A percentile compares a stretch with the other conserved stretches of the same genome.
These are phyloP conservation scores for Candida chauliodis DNA, from an alignment of 805 yeast genomes.

Conservation along the genomic window DNA sequence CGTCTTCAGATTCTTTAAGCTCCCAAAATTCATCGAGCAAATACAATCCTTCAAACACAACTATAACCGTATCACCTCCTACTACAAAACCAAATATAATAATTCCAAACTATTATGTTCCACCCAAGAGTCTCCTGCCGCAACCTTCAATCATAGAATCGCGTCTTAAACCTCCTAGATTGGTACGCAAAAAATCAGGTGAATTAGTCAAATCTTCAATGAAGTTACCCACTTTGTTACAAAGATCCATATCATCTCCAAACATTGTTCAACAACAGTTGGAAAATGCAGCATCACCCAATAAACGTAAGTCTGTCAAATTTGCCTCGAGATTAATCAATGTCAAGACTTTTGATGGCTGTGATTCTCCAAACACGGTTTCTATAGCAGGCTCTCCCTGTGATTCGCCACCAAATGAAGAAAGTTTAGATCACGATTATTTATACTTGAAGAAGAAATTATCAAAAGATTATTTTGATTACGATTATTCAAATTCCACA, in stretches of 20 bases:
- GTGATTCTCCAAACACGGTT: constrained; percentile 61
- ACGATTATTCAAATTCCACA: constrained; percentile 16
- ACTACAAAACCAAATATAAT: constrained; percentile 2
- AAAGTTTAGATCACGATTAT: constrained; percentile 13
- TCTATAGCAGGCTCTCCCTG: constrained; percentile 51
- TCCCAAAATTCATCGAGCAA: constrained; percentile 8
- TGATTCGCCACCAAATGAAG: constrained; percentile 24
- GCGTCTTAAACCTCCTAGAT: constrained; percentile 12
- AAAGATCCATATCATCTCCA: constrained; percentile 26
- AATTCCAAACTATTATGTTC: constrained; percentile 10
- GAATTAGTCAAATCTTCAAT: constrained; percentile 77
- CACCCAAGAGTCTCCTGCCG: constrained; percentile 6
- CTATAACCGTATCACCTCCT: not conserved
- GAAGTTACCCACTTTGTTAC: constrained; percentile 38
- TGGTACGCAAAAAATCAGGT: constrained; percentile 80
- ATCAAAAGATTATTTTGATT: constrained; percentile 25
- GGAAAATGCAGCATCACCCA: constrained; percentile 5
- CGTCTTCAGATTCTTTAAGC: constrained; percentile 4
- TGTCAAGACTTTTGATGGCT: constrained; percentile 61
- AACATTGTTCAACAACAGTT: constrained; percentile 12
- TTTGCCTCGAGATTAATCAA: constrained; percentile 60
- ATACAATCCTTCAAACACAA: constrained; percentile 1
- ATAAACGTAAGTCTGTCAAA: constrained; percentile 52
- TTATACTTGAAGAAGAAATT: constrained; percentile 13
- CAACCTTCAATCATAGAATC: not conserved